These are phyloP conservation scores for Heliamphora exappendiculata DNA, from an alignment of 148 eudicot genomes.

Conservation along the genomic window DNA sequence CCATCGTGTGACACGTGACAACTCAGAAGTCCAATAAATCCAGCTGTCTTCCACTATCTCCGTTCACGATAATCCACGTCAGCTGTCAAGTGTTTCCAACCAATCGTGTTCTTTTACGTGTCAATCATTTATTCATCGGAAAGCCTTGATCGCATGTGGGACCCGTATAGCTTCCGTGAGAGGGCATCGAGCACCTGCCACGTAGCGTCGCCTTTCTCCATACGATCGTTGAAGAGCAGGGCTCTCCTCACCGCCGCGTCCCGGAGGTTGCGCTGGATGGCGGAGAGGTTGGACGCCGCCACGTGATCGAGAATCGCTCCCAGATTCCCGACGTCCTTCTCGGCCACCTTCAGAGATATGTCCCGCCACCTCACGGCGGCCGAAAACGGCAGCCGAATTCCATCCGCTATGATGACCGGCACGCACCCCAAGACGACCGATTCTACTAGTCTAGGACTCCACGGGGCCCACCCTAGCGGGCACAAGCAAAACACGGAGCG, in stretches of 20 bases:
- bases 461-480: conserved; percentile 95
- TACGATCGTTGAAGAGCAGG: conserved; percentile 37
- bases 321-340: conserved; percentile 44
- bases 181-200: conserved; percentile 49
- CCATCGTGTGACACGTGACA: background rate
- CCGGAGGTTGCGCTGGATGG: conserved; percentile 49
- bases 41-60: conserved; percentile 25
- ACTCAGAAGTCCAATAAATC: background rate
- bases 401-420: conserved; percentile 87
- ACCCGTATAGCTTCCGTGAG: conserved; percentile 23
- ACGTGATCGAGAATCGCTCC: conserved; percentile 52
- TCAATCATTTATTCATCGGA: conserved; percentile 5
- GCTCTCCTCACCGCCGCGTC: conserved; percentile 40
- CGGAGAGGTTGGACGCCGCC: conserved; percentile 44
- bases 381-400: conserved; percentile 58
- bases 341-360: conserved; percentile 62
- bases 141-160: conserved; percentile 21
- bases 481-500: conserved; percentile 71
- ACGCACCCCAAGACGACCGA: conserved; percentile 76
- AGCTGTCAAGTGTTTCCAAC: conserved; percentile 5
- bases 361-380: conserved; percentile 58
- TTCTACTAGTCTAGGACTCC: conserved; percentile 87
- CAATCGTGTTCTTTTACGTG: conserved; percentile 12
- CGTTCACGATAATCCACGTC: conserved; percentile 3
- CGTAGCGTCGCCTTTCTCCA: conserved; percentile 57